Evolutionary conservation across 2,329 filamentous ascomycete species (phyloP).

Genomic region (Elsinoe necatrix): DNA sequence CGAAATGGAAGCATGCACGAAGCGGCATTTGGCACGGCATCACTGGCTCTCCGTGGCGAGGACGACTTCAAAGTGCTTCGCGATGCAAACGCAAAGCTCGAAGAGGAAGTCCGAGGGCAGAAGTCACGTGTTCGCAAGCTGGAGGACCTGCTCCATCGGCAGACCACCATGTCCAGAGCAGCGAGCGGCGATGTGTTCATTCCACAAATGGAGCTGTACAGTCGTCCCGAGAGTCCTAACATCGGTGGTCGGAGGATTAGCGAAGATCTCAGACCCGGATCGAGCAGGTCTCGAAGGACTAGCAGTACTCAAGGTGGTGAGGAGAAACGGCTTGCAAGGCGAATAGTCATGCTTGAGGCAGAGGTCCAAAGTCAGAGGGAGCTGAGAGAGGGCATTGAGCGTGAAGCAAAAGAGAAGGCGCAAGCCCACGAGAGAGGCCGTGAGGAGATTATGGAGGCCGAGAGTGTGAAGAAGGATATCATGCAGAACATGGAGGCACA

Average conservation of each 20-base stretch:
- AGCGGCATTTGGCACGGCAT: conserved; percentile 75
- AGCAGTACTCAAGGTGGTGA: conserved; percentile 55
- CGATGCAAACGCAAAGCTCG: conserved; percentile 49
- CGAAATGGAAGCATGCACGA: conserved; percentile 95
- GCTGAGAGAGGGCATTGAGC: conserved; percentile 56
- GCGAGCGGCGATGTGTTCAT: conserved; percentile 29
- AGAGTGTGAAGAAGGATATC: conserved; percentile 87
- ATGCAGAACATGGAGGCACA: conserved; percentile 90
- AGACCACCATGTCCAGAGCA: conserved; percentile 50
- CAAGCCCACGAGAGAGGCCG: conserved; percentile 54
- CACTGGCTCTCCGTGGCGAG: conserved; percentile 75
- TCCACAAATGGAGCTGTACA: conserved; percentile 18
- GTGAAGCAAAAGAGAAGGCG: conserved; percentile 49
- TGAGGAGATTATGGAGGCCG: conserved; percentile 70
- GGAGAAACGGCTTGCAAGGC: conserved; percentile 52
- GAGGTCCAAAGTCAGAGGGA: conserved; percentile 70
- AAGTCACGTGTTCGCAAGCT: conserved; percentile 87
- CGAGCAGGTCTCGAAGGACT: conserved; percentile 51
- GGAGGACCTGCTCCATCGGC: conserved; percentile 84
- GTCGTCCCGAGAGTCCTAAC: conserved; percentile 12
- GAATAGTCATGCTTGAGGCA: conserved; percentile 61
- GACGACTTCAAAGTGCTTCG: conserved; percentile 58
- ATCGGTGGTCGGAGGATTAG: conserved; percentile 22
- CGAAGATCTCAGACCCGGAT: conserved; percentile 47
- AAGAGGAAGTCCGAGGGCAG: conserved; percentile 65